These are phyloP conservation scores for Coemansia sp. DNA, from an alignment of 192 early-diverging fungal species.

Conservation along the genomic window DNA sequence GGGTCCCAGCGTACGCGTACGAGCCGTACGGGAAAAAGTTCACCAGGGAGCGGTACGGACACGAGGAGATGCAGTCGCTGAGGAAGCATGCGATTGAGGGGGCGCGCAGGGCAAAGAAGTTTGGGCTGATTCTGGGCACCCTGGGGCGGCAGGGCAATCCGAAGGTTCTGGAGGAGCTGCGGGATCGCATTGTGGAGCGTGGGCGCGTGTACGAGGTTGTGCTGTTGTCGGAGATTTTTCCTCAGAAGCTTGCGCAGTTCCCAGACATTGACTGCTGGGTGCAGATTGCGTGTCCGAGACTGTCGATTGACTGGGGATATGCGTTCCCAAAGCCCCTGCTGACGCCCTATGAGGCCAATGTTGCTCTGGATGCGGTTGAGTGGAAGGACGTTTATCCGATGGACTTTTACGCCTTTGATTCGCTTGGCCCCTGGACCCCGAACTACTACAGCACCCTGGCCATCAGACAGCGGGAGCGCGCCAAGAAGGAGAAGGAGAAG, in stretches of 20 bases:
- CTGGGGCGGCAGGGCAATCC: slow-evolving; percentile 94
- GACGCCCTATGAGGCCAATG: slow-evolving; percentile 92
- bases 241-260: slow-evolving; percentile 88
- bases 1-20: slow-evolving; percentile 86
- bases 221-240: slow-evolving; percentile 93
- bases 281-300: slow-evolving; percentile 92
- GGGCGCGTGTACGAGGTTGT: slow-evolving; percentile 70
- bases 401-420: slow-evolving; percentile 95
- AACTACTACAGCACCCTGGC: slow-evolving; percentile 67
- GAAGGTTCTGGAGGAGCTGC: slow-evolving; percentile 84
- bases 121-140: slow-evolving; percentile 93
- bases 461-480: slow-evolving; percentile 29
- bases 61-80: slow-evolving; percentile 86
- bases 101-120: slow-evolving; percentile 72
- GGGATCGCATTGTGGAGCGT: slow-evolving; percentile 62
- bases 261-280: slow-evolving; percentile 87
- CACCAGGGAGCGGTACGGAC: slow-evolving; percentile 92
- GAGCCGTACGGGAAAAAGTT: slow-evolving; percentile 93
- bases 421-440: slow-evolving; percentile 89
- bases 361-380: slow-evolving; percentile 75
- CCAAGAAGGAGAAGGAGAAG: slow-evolving; percentile 7
- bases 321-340: slow-evolving; percentile 89
- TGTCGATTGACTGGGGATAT: slow-evolving; percentile 99
- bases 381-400: slow-evolving; percentile 93
- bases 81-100: slow-evolving; percentile 80